Base-by-base conservation (phyloP, 371 early-diverging fungal genomes). In the Apophysomyces elegans region DNA sequence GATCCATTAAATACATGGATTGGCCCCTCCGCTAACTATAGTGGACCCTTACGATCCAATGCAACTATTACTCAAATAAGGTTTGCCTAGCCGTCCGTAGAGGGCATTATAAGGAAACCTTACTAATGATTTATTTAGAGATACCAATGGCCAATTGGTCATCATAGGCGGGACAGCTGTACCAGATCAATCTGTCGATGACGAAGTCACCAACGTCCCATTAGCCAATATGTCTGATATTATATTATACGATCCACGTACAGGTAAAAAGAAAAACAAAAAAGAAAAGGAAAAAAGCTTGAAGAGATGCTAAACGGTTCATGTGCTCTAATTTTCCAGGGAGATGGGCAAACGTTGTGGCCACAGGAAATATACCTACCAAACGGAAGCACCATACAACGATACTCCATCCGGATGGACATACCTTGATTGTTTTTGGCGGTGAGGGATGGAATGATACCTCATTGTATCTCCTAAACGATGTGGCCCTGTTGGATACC, bases 371-470 rank as follows among this genome's bases (percentile, higher is more conserved):
- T 12, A 37, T 58, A n/a, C 59, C 59, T n/a, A 7, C 11, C 14
- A 16, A 37, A 43, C 59, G 59, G n/a, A 58, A 58, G 21, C 59
- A 58, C 36, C 59, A 58, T 11, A 16, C 59, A n/a, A 43, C 59
- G 7, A 32, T 58, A n/a, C 38, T 58, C 16, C 41, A 43, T 2
- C 41, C 43, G 16, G 59, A 58, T 26, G 59, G 59, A 11, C 16
- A 37, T 11, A 58, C 59, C 7, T 18, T 58, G 12, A 43, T 58
- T 43, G 59, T 58, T 26, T 58, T 39, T 21, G 59, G 59, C 9
- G 59, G 59, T 9, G 59, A 58, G 59, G 43, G 41, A 7, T 50
- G 54, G 54, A 58, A 58, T 43, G n/a, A n/a, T 7, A 39, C 59
- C 0, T 12, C 16, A 7, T n/a, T 16, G n/a, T 43, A 37, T n/a